Conservation (phyloP, 108 stramenopile species). For the Nitzschia putrida region DNA sequence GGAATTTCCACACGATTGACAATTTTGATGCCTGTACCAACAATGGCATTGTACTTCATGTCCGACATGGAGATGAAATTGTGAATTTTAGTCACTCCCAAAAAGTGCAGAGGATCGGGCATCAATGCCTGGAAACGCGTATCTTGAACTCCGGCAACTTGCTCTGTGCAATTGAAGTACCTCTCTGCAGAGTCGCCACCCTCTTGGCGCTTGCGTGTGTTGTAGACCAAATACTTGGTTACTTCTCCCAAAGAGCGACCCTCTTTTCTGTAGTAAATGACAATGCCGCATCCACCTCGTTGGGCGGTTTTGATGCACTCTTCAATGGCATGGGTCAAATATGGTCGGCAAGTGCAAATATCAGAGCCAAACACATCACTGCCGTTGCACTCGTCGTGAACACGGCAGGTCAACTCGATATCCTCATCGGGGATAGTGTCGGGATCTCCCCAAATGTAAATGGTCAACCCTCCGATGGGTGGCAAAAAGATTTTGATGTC, state of each 20-base stretch:
- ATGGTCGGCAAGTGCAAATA: slow-evolving; percentile 98
- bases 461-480: slow-evolving; percentile 97
- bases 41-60: slow-evolving; percentile 99
- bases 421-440: slow-evolving; percentile 96
- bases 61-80: slow-evolving; percentile 98
- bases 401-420: slow-evolving; percentile 93
- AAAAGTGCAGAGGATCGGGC: slow-evolving; percentile 97
- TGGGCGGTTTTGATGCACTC: slow-evolving; percentile 97
- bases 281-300: slow-evolving; percentile 91
- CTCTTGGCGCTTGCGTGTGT: slow-evolving; percentile 96
- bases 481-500: slow-evolving; percentile 98
- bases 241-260: slow-evolving; percentile 95
- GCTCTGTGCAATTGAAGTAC: slow-evolving; percentile 97
- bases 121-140: slow-evolving; percentile 97
- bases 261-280: slow-evolving; percentile 98
- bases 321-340: slow-evolving; percentile 99
- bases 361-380: slow-evolving; percentile 97
- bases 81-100: slow-evolving; percentile 94
- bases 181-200: slow-evolving; percentile 93
- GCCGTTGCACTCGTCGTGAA: slow-evolving; percentile 99
- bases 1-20: slow-evolving; percentile 99
- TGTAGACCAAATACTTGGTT: slow-evolving; percentile 99
- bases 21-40: slow-evolving; percentile 93
- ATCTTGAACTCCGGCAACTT: slow-evolving; percentile 95
- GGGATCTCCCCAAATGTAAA: slow-evolving; percentile 99